Percentiles rank a stretch among this genome's conserved stretches.
Evolutionary conservation across 768 basidiomycete species (phyloP).

Genomic region (Trametes sanguinea): DNA sequence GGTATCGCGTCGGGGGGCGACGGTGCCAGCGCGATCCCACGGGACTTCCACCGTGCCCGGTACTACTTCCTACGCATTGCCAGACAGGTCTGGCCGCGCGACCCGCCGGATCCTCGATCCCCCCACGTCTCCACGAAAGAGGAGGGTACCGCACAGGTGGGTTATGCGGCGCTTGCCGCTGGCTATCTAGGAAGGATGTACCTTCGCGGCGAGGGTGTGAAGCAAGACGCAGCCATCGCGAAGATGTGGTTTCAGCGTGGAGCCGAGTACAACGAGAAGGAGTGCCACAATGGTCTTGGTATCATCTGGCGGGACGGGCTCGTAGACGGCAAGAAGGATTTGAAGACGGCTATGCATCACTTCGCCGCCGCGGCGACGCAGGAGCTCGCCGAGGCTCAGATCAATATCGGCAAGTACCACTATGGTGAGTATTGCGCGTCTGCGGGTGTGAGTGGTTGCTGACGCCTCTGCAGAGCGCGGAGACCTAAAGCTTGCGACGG

Average conservation of each 20-base stretch:
- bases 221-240: constrained; percentile 69
- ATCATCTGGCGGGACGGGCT: constrained; percentile 93
- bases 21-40: constrained; percentile 86
- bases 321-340: constrained; percentile 61
- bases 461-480: constrained; percentile 53
- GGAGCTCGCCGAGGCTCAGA: constrained; percentile 90
- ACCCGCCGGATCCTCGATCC: constrained; percentile 59
- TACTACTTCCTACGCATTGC: constrained; percentile 87
- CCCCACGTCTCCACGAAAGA: constrained; percentile 28
- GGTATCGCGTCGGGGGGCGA: constrained; percentile 88
- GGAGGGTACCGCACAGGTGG: constrained; percentile 35
- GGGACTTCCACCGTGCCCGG: constrained; percentile 74
- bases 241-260: constrained; percentile 96
- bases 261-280: constrained; percentile 75
- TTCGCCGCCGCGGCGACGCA: constrained; percentile 82
- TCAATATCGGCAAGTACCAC: constrained; percentile 84
- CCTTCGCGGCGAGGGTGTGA: constrained; percentile 89
- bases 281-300: constrained; percentile 87
- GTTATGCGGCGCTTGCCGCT: constrained; percentile 76
- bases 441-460: not conserved
- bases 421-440: constrained; percentile 45
- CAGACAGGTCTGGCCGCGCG: constrained; percentile 85
- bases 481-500: constrained; percentile 64
- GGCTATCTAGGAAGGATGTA: constrained; percentile 94
- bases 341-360: constrained; percentile 59